Conservation (phyloP, 2,329 filamentous ascomycete species). For the Daldinia sp. region DNA sequence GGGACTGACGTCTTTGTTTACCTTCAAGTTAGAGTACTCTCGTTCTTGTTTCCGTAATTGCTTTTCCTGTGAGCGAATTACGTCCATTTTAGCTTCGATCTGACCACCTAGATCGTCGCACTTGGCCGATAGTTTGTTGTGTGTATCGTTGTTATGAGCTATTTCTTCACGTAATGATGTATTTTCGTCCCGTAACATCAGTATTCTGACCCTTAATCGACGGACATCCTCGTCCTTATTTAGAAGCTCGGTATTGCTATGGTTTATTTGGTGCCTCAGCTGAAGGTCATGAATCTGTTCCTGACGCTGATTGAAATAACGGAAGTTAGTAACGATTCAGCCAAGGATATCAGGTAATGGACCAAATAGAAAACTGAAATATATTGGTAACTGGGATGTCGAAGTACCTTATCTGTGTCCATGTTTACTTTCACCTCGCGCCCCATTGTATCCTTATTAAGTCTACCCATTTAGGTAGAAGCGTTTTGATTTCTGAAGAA, state of each 20-base stretch:
- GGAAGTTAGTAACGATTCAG: constrained; percentile 5
- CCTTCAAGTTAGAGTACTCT: constrained; percentile 59
- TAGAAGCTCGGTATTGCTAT: constrained; percentile 72
- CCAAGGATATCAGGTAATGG: not conserved
- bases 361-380: not conserved
- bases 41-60: constrained; percentile 58
- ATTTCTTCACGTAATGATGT: constrained; percentile 71
- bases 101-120: constrained; percentile 53
- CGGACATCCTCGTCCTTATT: constrained; percentile 79
- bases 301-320: constrained; percentile 50
- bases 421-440: constrained; percentile 47
- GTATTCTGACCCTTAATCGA: constrained; percentile 70
- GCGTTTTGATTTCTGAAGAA: constrained; percentile 22
- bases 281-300: constrained; percentile 67
- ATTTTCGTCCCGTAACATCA: constrained; percentile 80
- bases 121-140: constrained; percentile 49
- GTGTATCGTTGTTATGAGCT: constrained; percentile 49
- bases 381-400: not conserved
- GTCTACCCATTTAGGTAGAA: constrained; percentile 41
- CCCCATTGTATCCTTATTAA: constrained; percentile 41
- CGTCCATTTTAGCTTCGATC: constrained; percentile 54
- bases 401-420: constrained; percentile 50
- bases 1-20: constrained; percentile 41
- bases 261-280: constrained; percentile 71
- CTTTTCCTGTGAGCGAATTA: constrained; percentile 55